Base-by-base conservation (phyloP, 1,284 basidiomycete genomes). In the Mycosarcoma maydis region DNA sequence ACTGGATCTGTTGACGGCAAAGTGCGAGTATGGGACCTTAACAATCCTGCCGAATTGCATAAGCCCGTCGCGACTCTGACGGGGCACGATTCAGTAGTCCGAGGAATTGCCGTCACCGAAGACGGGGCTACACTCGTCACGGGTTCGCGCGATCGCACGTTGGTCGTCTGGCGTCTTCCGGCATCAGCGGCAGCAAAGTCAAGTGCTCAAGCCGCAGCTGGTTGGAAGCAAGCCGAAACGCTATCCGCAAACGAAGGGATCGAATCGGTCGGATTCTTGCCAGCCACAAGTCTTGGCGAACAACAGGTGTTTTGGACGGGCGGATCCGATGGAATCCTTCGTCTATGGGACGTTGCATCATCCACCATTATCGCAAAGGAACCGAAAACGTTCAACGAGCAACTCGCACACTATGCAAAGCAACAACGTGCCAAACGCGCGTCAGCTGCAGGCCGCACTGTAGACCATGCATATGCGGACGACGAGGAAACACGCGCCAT, bases 1-100 rank as follows among this genome's bases (percentile, higher is more conserved):
- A 94, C 93, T 0, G 94, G 90, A 8, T 92, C 90, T 19, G 90
- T 92, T 44, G 65, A 79, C 26, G 83, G 78, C 11, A 73, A 68
- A 38, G 61, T 81, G 16, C 62, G 80, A 3, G 57, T 78, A 3
- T 81, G 80, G 80, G 79, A 81, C 45, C 70, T 81, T 37, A 66
- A 69, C 41, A 72, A 54, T 19, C 51, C 45, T 1, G n/a, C 54
- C 1, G 53, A 73, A 32, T 23, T 59, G 10, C 57, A 76, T 30
- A 77, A 76, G 48, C 72, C 75, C 20, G 29, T 58, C 16, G 55
- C 71, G 4, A 66, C 68, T 6, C 71, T 80, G 2, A 49, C 51
- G 3, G 74, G 64, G 0, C 80, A 81, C 46, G 76, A 74, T 16
- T 76, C 76, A 33, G 78, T 80, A 11, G 78, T 81, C 20, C 58